phyloP scores from a whole-genome alignment of 352 stramenopile genomes.

The Globisporangium takayamanum region DNA sequence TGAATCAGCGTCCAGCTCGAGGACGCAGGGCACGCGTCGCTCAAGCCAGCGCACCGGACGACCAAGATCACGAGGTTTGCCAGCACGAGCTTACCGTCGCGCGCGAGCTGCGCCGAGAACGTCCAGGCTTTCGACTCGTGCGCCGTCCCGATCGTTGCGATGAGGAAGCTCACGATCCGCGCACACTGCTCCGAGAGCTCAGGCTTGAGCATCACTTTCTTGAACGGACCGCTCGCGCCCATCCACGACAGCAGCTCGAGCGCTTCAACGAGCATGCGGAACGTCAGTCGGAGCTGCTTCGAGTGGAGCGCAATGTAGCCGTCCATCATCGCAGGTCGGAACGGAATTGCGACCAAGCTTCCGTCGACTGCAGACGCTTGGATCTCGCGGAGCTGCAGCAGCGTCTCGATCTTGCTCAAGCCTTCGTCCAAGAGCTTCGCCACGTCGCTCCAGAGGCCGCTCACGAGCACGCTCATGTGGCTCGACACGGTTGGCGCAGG shows the following conservation, averaged over 20 bases:
- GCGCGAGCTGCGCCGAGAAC: conserved; percentile 43
- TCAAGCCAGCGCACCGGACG: conserved; percentile 38
- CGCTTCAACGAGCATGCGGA: conserved; percentile 56
- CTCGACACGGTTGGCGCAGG: conserved; percentile 14
- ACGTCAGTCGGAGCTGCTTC: conserved; percentile 59
- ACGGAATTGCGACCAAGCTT: conserved; percentile 31
- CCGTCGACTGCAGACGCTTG: conserved; percentile 35
- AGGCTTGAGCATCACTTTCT: conserved; percentile 41
- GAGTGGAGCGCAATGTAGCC: conserved; percentile 61
- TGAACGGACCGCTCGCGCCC: conserved; percentile 31
- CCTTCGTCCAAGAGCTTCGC: conserved; percentile 64
- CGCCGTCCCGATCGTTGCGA: conserved; percentile 33
- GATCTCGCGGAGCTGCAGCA: conserved; percentile 59
- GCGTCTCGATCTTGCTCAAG: conserved; percentile 48
- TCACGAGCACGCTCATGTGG: conserved; percentile 50
- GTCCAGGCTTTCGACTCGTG: conserved; percentile 36
- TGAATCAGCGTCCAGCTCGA: conserved; percentile 58
- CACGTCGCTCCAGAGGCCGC: conserved; percentile 64
- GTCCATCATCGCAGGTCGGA: conserved; percentile 50
- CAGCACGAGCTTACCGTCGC: conserved; percentile 51
- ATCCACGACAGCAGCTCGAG: conserved; percentile 65
- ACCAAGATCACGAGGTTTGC: conserved; percentile 59
- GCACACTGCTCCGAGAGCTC: conserved; percentile 58
- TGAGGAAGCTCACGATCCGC: conserved; percentile 56
- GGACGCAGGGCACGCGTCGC: conserved; percentile 34